Evolutionary conservation across 805 yeast species (phyloP).

Genomic region (Yarrowia divulgata): DNA sequence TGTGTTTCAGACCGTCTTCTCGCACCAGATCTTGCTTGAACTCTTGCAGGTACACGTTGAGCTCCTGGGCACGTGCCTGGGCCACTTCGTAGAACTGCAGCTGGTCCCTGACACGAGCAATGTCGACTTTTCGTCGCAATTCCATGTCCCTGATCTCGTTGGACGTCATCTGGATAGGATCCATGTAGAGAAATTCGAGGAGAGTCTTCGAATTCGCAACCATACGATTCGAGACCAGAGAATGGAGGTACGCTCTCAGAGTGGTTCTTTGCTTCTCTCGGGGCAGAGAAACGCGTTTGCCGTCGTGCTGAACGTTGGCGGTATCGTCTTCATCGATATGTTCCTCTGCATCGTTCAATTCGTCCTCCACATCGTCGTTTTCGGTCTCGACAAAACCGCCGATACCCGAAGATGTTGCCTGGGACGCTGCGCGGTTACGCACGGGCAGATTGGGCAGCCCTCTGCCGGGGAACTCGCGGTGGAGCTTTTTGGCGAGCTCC

Average conservation of each 20-base stretch:
- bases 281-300: constrained; percentile 52
- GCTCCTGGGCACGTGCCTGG: constrained; percentile 59
- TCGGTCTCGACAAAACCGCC: constrained; percentile 12
- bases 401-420: constrained; percentile 22
- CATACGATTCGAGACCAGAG: constrained; percentile 61
- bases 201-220: constrained; percentile 62
- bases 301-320: constrained; percentile 30
- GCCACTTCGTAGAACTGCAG: constrained; percentile 76
- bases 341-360: constrained; percentile 40
- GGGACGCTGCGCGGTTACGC: constrained; percentile 54
- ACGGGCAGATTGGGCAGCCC: constrained; percentile 66
- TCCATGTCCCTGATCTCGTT: constrained; percentile 63
- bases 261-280: constrained; percentile 82
- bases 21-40: constrained; percentile 63
- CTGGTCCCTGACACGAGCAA: constrained; percentile 66
- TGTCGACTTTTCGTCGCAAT: constrained; percentile 67
- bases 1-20: constrained; percentile 61
- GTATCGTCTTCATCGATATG: constrained; percentile 43
- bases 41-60: constrained; percentile 64
- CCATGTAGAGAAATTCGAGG: constrained; percentile 59
- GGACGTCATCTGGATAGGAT: constrained; percentile 53
- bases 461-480: constrained; percentile 69
- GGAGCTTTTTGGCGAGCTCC: constrained; percentile 59
- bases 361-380: constrained; percentile 41
- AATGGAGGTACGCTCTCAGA: constrained; percentile 72